Conservation (phyloP, 345 rosid genomes). For the Luvunga scandens region DNA sequence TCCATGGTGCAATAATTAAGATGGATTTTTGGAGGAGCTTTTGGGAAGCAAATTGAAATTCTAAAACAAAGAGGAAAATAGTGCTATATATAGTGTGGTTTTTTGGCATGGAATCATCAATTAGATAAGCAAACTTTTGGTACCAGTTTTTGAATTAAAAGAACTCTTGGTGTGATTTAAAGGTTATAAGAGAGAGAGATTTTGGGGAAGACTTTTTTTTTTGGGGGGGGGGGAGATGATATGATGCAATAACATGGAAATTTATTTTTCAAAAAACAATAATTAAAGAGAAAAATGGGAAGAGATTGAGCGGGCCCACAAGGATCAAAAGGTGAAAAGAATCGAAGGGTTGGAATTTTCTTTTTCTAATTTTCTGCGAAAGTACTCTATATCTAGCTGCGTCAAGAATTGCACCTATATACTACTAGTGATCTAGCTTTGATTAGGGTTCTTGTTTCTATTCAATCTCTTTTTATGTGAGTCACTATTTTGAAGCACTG, state of each 20-base stretch:
- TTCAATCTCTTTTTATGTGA: not conserved
- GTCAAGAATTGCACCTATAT: slow-evolving; percentile 12
- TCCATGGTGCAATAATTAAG: slow-evolving; percentile 40
- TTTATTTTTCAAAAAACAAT: not conserved
- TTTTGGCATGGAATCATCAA: no score
- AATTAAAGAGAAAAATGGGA: slow-evolving; percentile 1
- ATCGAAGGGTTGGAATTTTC: slow-evolving; percentile 20
- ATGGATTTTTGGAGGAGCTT: not conserved
- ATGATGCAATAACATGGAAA: slow-evolving; percentile 26
- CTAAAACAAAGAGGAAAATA: not conserved
- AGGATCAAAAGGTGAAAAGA: not conserved
- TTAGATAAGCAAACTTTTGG: no score
- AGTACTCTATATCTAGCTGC: slow-evolving; percentile 11
- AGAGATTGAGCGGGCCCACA: slow-evolving; percentile 10
- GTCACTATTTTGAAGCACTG: slow-evolving; percentile 20
- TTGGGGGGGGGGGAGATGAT: slow-evolving; percentile 11
- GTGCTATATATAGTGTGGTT: no score
- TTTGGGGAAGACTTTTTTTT: slow-evolving; percentile 13
- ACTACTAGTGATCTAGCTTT: not conserved
- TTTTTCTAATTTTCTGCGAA: slow-evolving; percentile 13
- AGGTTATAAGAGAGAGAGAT: not conserved
- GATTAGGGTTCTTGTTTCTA: not conserved
- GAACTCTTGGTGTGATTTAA: not conserved
- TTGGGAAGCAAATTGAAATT: no score
- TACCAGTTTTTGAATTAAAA: not conserved